phyloP scores from a whole-genome alignment of 2,329 filamentous ascomycete species.

The Onygena corvina region DNA sequence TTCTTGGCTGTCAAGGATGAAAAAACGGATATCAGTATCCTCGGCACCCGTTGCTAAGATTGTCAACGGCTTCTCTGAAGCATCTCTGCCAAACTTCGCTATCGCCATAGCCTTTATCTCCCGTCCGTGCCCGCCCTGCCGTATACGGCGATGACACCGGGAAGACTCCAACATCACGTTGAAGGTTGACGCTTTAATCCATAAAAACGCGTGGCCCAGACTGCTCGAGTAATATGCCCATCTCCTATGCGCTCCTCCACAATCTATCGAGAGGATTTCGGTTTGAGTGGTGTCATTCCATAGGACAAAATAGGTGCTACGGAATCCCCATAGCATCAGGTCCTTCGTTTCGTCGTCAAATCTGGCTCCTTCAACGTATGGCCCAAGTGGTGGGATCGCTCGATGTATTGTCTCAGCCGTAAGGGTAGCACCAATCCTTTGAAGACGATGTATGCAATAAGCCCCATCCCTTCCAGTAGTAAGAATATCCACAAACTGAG shows the following conservation, averaged over 20 bases:
- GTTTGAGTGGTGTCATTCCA: slow-evolving; percentile 64
- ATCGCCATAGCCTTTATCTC: slow-evolving; percentile 61
- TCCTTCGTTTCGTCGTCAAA: slow-evolving; percentile 41
- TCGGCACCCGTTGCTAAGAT: slow-evolving; percentile 58
- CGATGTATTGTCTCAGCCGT: slow-evolving; percentile 50
- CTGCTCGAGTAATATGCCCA: slow-evolving; percentile 46
- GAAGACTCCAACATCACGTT: slow-evolving; percentile 33
- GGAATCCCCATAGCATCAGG: slow-evolving; percentile 69
- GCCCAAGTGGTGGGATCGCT: slow-evolving; percentile 57
- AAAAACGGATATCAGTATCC: slow-evolving; percentile 66
- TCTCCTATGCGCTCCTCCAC: slow-evolving; percentile 70
- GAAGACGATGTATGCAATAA: slow-evolving; percentile 51
- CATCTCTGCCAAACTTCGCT: slow-evolving; percentile 19
- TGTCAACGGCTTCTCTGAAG: slow-evolving; percentile 13
- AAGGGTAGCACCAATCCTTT: slow-evolving; percentile 17
- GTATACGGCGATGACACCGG: slow-evolving; percentile 41
- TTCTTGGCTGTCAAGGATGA: slow-evolving; percentile 17
- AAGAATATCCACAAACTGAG: slow-evolving; percentile 37
- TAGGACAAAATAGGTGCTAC: slow-evolving; percentile 63
- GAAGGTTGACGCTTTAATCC: slow-evolving; percentile 55
- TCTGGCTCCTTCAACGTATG: slow-evolving; percentile 62
- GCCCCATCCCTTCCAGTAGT: slow-evolving; percentile 66
- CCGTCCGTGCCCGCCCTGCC: slow-evolving; percentile 66
- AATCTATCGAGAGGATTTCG: slow-evolving; percentile 61
- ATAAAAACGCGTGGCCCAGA: slow-evolving; percentile 49